Conservation (phyloP, 306 rosid species). For the Lathyrus sativus region DNA sequence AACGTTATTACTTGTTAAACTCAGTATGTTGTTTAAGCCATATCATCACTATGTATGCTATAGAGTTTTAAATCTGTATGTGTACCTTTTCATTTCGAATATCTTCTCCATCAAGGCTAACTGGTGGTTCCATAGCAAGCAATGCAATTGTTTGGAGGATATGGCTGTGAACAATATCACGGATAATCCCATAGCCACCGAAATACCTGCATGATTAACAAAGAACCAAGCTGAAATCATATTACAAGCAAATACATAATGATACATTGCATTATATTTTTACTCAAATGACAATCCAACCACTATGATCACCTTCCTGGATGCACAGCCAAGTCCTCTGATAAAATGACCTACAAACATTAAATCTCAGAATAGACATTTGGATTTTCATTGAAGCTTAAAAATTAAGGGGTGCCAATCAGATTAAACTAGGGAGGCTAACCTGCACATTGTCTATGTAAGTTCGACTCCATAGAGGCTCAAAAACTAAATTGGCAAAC, state of each 20-base stretch:
- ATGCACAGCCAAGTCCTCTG: slow-evolving; percentile 74
- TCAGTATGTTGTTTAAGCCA: neutral
- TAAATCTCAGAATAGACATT: slow-evolving; percentile 13
- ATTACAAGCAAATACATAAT: slow-evolving; percentile 29
- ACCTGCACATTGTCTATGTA: slow-evolving; percentile 86
- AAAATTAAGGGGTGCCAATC: slow-evolving; percentile 22
- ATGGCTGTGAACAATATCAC: slow-evolving; percentile 90
- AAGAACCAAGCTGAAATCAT: slow-evolving; percentile 27
- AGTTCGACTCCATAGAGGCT: slow-evolving; percentile 87
- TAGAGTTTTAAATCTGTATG: slow-evolving; percentile 30
- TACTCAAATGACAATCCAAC: slow-evolving; percentile 37
- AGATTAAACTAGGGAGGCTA: slow-evolving; percentile 31
- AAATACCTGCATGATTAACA: slow-evolving; percentile 61
- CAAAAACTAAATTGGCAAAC: slow-evolving; percentile 89
- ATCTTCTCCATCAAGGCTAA: slow-evolving; percentile 89
- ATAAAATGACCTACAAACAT: slow-evolving; percentile 60
- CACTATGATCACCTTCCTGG: slow-evolving; percentile 67
- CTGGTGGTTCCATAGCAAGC: slow-evolving; percentile 97
- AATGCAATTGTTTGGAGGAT: slow-evolving; percentile 86
- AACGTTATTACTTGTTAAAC: neutral
- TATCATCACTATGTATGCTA: slow-evolving; percentile 29
- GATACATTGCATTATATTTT: slow-evolving; percentile 28
- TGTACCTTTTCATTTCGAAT: slow-evolving; percentile 91
- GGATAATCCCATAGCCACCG: slow-evolving; percentile 80
- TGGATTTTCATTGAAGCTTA: slow-evolving; percentile 5